These are phyloP conservation scores for Psilocybe tampanensis DNA, from an alignment of 768 basidiomycete genomes.

Conservation along the genomic window DNA sequence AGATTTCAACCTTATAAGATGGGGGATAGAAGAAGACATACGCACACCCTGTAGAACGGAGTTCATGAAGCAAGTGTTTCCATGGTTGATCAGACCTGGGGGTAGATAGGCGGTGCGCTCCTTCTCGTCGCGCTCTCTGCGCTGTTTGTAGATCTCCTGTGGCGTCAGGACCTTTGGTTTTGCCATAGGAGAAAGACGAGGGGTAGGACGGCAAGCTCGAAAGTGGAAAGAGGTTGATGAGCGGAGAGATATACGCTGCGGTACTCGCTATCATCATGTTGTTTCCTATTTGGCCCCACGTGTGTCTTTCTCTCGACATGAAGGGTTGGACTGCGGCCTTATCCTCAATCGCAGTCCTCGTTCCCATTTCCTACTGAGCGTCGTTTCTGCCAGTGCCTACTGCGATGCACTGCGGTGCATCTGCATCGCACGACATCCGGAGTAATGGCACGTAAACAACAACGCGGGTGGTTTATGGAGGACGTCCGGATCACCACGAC, in stretches of 20 bases:
- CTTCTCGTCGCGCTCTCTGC: slow-evolving; percentile 62
- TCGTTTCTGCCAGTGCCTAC: too few species aligned
- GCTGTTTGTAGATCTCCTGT: slow-evolving; percentile 63
- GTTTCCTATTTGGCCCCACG: background rate
- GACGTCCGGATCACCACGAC: background rate
- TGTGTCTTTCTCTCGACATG: background rate
- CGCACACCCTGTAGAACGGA: slow-evolving; percentile 87
- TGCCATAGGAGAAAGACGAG: slow-evolving; percentile 38
- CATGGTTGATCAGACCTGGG: slow-evolving; percentile 78
- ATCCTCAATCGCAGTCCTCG: too few species aligned
- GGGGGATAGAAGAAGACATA: slow-evolving; percentile 19
- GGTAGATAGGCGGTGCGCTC: slow-evolving; percentile 65
- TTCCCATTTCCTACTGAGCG: background rate
- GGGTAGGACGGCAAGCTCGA: background rate
- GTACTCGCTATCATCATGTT: background rate
- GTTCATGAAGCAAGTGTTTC: slow-evolving; percentile 96
- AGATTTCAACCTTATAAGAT: background rate
- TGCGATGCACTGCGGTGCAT: background rate
- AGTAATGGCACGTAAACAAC: background rate
- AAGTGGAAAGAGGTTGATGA: background rate
- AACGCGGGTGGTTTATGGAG: background rate
- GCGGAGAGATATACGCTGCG: background rate
- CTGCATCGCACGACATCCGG: background rate
- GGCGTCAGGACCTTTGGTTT: slow-evolving; percentile 59
- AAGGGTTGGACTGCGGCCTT: background rate